phyloP scores from a whole-genome alignment of 2,329 filamentous ascomycete species.

The Phaeosphaeriaceae sp. region DNA sequence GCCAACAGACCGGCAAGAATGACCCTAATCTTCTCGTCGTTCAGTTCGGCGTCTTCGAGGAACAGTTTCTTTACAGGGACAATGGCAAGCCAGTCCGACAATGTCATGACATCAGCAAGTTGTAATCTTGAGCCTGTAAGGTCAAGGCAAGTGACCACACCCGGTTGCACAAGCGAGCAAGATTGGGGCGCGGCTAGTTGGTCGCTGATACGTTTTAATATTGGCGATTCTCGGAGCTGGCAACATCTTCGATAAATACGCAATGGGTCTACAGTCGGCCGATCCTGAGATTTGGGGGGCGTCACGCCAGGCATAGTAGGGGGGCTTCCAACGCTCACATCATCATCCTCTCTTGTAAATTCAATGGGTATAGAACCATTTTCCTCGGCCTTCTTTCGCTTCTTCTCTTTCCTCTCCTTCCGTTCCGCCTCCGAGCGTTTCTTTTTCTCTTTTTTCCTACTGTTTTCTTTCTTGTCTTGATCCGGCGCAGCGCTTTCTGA shows the following conservation, averaged over 20 bases:
- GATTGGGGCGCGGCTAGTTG: constrained; percentile 79
- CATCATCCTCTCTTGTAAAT: constrained; percentile 70
- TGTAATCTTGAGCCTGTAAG: constrained; percentile 85
- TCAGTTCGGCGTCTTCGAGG: constrained; percentile 85
- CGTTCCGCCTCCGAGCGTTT: constrained; percentile 92
- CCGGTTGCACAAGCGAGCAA: constrained; percentile 66
- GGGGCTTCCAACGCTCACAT: constrained; percentile 26
- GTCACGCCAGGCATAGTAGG: constrained; percentile 20
- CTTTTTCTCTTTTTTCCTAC: constrained; percentile 92
- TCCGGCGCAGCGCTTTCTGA: constrained; percentile 45
- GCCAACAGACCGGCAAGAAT: constrained; percentile 86
- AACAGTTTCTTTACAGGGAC: constrained; percentile 88
- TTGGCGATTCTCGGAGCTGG: constrained; percentile 88
- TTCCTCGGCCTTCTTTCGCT: constrained; percentile 80
- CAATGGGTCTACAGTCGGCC: constrained; percentile 87
- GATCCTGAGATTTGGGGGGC: constrained; percentile 62
- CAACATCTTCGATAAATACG: constrained; percentile 95
- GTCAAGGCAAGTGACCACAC: constrained; percentile 82
- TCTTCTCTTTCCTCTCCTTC: constrained; percentile 90
- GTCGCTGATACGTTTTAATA: constrained; percentile 88
- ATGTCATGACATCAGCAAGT: constrained; percentile 79
- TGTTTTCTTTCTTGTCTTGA: constrained; percentile 49
- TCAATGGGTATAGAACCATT: constrained; percentile 89
- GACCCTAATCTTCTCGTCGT: constrained; percentile 84
- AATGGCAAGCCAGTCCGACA: constrained; percentile 92